These are phyloP conservation scores for Alternaria infectoria DNA, from an alignment of 2,329 filamentous ascomycete genomes.

Conservation along the genomic window DNA sequence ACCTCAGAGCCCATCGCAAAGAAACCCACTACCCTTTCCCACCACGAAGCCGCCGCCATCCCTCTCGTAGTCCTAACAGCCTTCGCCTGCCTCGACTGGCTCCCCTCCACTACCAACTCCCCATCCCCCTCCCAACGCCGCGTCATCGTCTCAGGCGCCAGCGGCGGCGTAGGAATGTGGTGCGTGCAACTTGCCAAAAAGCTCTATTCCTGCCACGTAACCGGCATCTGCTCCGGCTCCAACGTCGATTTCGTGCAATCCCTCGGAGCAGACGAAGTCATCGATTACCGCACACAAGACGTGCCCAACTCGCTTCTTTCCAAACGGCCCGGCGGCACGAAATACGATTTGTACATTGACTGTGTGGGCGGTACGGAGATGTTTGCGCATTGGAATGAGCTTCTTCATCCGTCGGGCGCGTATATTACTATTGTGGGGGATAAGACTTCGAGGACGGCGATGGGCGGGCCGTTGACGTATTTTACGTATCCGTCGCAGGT, in stretches of 20 bases:
- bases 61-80: slow-evolving; percentile 50
- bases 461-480: slow-evolving; percentile 46
- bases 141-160: slow-evolving; percentile 39
- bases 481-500: slow-evolving; percentile 38
- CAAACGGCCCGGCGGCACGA: slow-evolving; percentile 38
- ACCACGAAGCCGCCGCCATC: slow-evolving; percentile 35
- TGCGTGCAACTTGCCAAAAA: slow-evolving; percentile 49
- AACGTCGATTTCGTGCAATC: slow-evolving; percentile 56
- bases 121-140: slow-evolving; percentile 18
- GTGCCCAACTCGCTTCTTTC: slow-evolving; percentile 41
- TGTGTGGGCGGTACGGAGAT: slow-evolving; percentile 58
- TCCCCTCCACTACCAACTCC: slow-evolving; percentile 11
- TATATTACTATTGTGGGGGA: slow-evolving; percentile 53
- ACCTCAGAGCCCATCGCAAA: slow-evolving; percentile 29
- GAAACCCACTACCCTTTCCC: slow-evolving; percentile 26
- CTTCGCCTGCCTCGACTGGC: slow-evolving; percentile 41
- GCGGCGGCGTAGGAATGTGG: slow-evolving; percentile 43
- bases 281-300: slow-evolving; percentile 44
- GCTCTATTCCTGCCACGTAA: slow-evolving; percentile 50
- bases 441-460: slow-evolving; percentile 47
- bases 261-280: slow-evolving; percentile 59
- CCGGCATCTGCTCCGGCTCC: slow-evolving; percentile 56
- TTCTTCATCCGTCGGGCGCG: slow-evolving; percentile 44
- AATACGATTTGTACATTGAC: slow-evolving; percentile 57
- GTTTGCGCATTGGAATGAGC: slow-evolving; percentile 43